phyloP scores from a whole-genome alignment of 1,284 basidiomycete species.

The Melampsora larici-populina region DNA sequence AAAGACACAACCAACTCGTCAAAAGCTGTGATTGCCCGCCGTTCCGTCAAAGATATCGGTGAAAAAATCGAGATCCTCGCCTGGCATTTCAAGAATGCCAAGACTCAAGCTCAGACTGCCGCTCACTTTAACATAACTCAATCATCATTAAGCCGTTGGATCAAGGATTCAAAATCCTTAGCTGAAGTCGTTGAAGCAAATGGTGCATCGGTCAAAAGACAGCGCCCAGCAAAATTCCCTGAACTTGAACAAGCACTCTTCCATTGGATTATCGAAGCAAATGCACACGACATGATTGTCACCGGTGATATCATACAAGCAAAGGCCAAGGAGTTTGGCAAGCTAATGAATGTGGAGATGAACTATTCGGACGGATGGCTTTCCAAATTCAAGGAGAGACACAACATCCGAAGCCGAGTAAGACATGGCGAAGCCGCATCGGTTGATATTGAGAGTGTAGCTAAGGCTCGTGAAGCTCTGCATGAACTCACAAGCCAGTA shows the following conservation, averaged over 20 bases:
- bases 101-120: neutral
- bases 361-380: constrained; percentile 4
- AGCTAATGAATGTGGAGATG: constrained; percentile 46
- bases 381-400: neutral
- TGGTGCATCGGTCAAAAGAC: neutral
- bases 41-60: too few species aligned
- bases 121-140: neutral
- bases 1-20: too few species aligned
- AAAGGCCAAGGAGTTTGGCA: constrained; percentile 12
- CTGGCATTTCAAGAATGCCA: neutral
- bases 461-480: neutral
- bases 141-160: neutral
- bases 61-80: neutral
- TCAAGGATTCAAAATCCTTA: neutral
- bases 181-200: neutral
- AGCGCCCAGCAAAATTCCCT: constrained; percentile 41
- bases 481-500: neutral
- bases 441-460: neutral
- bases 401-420: neutral
- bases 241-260: constrained; percentile 53
- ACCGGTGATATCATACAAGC: constrained; percentile 53
- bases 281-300: constrained; percentile 49
- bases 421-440: neutral
- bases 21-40: too few species aligned
- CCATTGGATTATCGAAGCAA: constrained; percentile 52